A percentile compares a stretch with the other conserved stretches of the same genome.
phyloP scores from a whole-genome alignment of 2,329 filamentous ascomycete species.

The Ceratocystis albifundus region DNA sequence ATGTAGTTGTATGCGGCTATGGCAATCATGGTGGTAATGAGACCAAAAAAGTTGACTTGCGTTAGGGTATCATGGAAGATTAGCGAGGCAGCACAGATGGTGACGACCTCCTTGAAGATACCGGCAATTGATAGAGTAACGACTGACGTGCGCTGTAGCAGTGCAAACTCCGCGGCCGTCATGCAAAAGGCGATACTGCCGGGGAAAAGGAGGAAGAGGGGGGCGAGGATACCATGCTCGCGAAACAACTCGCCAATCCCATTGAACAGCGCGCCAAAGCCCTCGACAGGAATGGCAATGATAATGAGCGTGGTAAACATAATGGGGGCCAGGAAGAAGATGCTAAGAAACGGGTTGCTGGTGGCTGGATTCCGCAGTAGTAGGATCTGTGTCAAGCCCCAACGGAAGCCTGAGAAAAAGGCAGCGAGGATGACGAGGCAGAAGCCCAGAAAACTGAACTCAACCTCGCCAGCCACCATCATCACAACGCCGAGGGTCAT shows the following conservation, averaged over 20 bases:
- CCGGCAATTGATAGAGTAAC: conserved; percentile 93
- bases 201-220: conserved; percentile 73
- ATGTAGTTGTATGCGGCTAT: conserved; percentile 90
- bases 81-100: conserved; percentile 75
- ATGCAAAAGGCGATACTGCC: conserved; percentile 88
- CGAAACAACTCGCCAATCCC: conserved; percentile 54
- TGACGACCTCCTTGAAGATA: conserved; percentile 98
- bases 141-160: conserved; percentile 87
- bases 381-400: conserved; percentile 96
- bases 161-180: conserved; percentile 91
- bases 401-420: conserved; percentile 93
- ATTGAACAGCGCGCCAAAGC: conserved; percentile 53
- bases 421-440: conserved; percentile 83
- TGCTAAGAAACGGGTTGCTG: conserved; percentile 89
- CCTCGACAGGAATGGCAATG: conserved; percentile 79
- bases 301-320: conserved; percentile 79
- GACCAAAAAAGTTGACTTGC: conserved; percentile 71
- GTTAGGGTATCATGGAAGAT: conserved; percentile 85
- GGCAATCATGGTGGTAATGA: conserved; percentile 76
- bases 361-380: conserved; percentile 89
- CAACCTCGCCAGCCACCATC: conserved; percentile 94
- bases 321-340: conserved; percentile 93
- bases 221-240: conserved; percentile 57
- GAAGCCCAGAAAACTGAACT: conserved; percentile 80
- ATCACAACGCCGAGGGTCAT: conserved; percentile 93